Percentiles rank a stretch among this genome's conserved stretches.
Evolutionary conservation across 2,329 filamentous ascomycete genomes (phyloP).

Genomic region (Penicillium hordei): DNA sequence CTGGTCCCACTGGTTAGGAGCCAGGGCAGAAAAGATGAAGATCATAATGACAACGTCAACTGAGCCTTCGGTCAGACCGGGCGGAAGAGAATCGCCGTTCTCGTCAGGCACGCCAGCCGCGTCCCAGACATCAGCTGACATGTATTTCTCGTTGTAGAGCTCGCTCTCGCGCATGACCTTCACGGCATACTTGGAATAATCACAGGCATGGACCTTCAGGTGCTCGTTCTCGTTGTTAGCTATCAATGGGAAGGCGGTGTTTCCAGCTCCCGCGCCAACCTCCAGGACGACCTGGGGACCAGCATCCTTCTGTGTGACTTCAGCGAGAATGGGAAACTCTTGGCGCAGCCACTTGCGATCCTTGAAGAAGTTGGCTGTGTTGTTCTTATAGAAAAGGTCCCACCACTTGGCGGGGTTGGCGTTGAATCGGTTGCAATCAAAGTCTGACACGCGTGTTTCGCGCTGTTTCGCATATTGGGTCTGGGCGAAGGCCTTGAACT

Average conservation of each 20-base stretch:
- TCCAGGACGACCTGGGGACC: conserved; percentile 75
- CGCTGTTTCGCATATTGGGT: conserved; percentile 83
- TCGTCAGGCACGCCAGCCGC: conserved; percentile 62
- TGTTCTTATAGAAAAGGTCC: conserved; percentile 98
- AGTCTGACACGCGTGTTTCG: conserved; percentile 82
- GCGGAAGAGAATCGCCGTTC: conserved; percentile 60
- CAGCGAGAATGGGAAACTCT: conserved; percentile 85
- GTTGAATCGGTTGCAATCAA: conserved; percentile 90
- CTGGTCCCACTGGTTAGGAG: conserved; percentile 78
- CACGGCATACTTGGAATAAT: conserved; percentile 94
- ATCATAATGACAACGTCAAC: conserved; percentile 93
- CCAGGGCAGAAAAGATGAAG: conserved; percentile 93
- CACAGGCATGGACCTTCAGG: conserved; percentile 86
- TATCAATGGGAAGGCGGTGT: conserved; percentile 91
- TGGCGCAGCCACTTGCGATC: conserved; percentile 95
- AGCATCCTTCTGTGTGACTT: conserved; percentile 69
- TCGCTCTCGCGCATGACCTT: conserved; percentile 83
- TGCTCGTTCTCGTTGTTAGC: conserved; percentile 77
- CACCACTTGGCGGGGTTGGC: conserved; percentile 91
- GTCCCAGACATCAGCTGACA: conserved; percentile 95
- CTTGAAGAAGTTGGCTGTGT: conserved; percentile 97
- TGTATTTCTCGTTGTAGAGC: conserved; percentile 68
- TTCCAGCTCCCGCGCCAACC: conserved; percentile 92
- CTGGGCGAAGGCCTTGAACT: conserved; percentile 82
- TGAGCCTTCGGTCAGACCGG: conserved; percentile 70